phyloP scores from a whole-genome alignment of 148 eudicot species.

The Rhododendron simsii region DNA sequence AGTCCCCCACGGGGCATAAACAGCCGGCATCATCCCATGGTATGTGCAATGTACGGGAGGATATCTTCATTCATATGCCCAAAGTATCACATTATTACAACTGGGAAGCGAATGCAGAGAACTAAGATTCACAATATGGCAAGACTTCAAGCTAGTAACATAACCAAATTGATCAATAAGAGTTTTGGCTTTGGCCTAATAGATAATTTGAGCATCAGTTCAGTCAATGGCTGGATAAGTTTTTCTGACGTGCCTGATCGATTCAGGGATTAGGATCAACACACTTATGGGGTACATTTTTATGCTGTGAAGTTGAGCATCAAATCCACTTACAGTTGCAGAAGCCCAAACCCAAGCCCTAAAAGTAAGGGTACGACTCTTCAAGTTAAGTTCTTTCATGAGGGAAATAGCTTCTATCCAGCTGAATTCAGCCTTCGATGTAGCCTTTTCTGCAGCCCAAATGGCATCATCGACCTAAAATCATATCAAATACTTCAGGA shows the following conservation, averaged over 20 bases:
- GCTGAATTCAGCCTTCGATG: slow-evolving; percentile 45
- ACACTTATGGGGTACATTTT: neutral
- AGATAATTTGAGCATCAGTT: neutral
- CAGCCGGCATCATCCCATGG: slow-evolving; percentile 97
- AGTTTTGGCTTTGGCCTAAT: neutral
- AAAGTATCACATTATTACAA: neutral
- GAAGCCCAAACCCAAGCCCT: slow-evolving; percentile 98
- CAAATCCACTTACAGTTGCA: slow-evolving; percentile 58
- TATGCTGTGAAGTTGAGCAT: neutral
- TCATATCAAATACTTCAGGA: slow-evolving; percentile 16
- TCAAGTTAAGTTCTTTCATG: slow-evolving; percentile 55
- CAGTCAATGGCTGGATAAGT: neutral
- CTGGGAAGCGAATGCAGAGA: too few species aligned
- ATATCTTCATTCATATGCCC: slow-evolving; percentile 47
- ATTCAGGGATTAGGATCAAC: neutral
- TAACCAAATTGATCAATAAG: neutral
- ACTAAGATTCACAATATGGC: neutral
- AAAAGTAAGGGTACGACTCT: slow-evolving; percentile 46
- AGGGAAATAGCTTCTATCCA: slow-evolving; percentile 59
- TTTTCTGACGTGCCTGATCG: neutral
- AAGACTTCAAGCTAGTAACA: neutral
- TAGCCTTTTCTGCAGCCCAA: slow-evolving; percentile 76
- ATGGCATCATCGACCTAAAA: slow-evolving; percentile 81
- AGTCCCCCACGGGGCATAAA: slow-evolving; percentile 94
- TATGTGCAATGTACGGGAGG: slow-evolving; percentile 89